Base-by-base conservation (phyloP, 1,284 basidiomycete genomes). In the Heterobasidion parviporum region DNA sequence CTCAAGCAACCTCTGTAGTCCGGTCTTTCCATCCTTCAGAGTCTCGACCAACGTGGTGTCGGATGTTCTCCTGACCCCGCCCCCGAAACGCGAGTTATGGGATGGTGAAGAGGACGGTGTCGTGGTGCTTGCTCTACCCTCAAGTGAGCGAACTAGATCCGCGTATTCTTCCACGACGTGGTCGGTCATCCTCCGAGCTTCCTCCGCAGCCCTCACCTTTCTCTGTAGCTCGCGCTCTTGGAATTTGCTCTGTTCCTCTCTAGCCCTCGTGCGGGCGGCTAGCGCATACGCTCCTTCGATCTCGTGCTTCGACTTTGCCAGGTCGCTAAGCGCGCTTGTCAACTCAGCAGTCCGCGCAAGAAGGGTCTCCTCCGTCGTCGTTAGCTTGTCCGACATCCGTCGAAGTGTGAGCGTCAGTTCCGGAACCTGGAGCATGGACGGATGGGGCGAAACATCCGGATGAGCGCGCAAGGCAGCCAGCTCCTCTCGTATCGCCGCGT, bases 81-180 rank as follows among this genome's bases (percentile, higher is more conserved):
- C 54, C 44, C 60, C 55, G 18, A 60, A 1, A 9, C 35, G 45
- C 18, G 46, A 6, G 36, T 35, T 53, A 16, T 20, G 48, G 3
- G 62, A 38, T 0, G 63, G 60, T 2, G 61, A 52, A 1, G 64
- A 57, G 0, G 62, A 58, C 2, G 60, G 50, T 1, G 63, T 56
- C 0, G 63, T 54, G 7, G 58, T 35, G 56, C 62, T 70, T 43
- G 67, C 64, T 57, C 77, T 71, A 26, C 78, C 76, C 61, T 82
- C 79, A 38, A 89, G 72, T 1, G 71, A 74, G 35, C 85, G 75
- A 10, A 89, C 87, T 9, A 89, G 76, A 57, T 79, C 78, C 0
- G 87, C 87, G 54, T 89, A 89, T 60, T 89, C 85, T 52, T 77
- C 72, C 15, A 89, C 75, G 2, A 81, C 83, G 35, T 79, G 65